These are phyloP conservation scores for Teunomyces aglyptinius DNA, from an alignment of 805 yeast genomes.

Conservation along the genomic window DNA sequence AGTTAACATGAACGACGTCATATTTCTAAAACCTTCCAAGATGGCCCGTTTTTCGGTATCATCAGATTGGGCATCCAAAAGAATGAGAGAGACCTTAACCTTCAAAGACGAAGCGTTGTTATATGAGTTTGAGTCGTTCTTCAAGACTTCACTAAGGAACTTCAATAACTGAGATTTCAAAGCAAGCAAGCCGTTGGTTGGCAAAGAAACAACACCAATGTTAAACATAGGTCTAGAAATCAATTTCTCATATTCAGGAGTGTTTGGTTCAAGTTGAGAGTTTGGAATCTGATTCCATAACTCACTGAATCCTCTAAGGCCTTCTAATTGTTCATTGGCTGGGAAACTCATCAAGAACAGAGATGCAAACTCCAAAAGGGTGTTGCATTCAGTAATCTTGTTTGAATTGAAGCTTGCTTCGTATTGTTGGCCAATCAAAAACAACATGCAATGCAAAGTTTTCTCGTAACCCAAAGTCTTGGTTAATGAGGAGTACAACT, in stretches of 20 bases:
- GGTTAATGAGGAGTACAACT: conserved; percentile 74
- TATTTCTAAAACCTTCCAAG: conserved; percentile 32
- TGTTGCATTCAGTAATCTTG: conserved; percentile 63
- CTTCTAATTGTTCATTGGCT: conserved; percentile 63
- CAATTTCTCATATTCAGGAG: conserved; percentile 37
- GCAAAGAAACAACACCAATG: conserved; percentile 52
- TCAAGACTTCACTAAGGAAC: conserved; percentile 53
- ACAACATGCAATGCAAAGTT: conserved; percentile 70
- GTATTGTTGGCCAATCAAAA: conserved; percentile 79
- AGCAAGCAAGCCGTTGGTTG: conserved; percentile 45
- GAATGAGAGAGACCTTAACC: conserved; percentile 50
- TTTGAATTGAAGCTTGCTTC: conserved; percentile 46
- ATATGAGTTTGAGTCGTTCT: conserved; percentile 24
- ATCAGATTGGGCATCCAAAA: conserved; percentile 42
- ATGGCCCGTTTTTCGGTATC: conserved; percentile 27
- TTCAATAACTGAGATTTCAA: conserved; percentile 53
- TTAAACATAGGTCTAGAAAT: conserved; percentile 62
- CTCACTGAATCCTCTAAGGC: conserved; percentile 49
- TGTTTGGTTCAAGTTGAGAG: conserved; percentile 37
- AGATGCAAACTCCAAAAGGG: conserved; percentile 68
- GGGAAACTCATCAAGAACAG: conserved; percentile 67
- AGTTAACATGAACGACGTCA: conserved; percentile 34
- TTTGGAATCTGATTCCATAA: conserved; percentile 52
- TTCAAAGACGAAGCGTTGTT: conserved; percentile 34
- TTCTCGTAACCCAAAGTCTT: conserved; percentile 66